Evolutionary conservation across 768 basidiomycete species (phyloP).

Genomic region (Chalciporus pseudorubinellus): DNA sequence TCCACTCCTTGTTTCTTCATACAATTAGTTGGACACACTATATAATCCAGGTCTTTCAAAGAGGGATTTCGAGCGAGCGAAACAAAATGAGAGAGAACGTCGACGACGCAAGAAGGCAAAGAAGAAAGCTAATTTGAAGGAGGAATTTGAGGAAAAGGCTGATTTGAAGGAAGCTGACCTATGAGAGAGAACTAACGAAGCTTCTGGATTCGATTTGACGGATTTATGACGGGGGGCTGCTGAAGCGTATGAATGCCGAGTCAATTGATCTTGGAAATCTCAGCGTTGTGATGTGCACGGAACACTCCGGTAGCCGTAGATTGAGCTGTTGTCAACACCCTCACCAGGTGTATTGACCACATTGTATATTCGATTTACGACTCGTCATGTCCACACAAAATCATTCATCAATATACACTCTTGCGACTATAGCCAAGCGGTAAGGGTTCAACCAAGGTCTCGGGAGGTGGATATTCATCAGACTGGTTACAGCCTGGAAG

Average conservation of each 20-base stretch:
- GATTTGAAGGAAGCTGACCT: too few species aligned
- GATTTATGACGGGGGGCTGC: not conserved
- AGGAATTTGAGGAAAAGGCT: too few species aligned
- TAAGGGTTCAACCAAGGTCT: constrained; percentile 31
- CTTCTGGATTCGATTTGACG: not conserved
- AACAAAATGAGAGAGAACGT: constrained; percentile 72
- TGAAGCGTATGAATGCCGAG: too few species aligned
- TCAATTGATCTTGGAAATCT: not conserved
- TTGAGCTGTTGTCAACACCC: not conserved
- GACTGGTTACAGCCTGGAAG: constrained; percentile 66
- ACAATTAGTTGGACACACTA: constrained; percentile 61
- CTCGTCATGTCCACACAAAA: constrained; percentile 35
- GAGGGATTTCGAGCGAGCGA: constrained; percentile 64
- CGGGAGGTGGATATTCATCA: constrained; percentile 2
- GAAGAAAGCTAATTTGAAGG: constrained; percentile 50
- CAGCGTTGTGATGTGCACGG: constrained; percentile 8
- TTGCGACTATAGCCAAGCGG: constrained; percentile 84
- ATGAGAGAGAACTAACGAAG: too few species aligned
- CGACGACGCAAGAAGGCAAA: constrained; percentile 75
- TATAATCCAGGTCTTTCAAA: constrained; percentile 77
- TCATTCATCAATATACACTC: constrained; percentile 57
- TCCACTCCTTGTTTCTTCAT: constrained; percentile 4
- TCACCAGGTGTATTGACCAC: not conserved
- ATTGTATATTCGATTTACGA: not conserved
- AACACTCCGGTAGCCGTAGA: constrained; percentile 21